Base-by-base conservation (phyloP, 352 stramenopile species). In the Globisporangium nodosum region DNA sequence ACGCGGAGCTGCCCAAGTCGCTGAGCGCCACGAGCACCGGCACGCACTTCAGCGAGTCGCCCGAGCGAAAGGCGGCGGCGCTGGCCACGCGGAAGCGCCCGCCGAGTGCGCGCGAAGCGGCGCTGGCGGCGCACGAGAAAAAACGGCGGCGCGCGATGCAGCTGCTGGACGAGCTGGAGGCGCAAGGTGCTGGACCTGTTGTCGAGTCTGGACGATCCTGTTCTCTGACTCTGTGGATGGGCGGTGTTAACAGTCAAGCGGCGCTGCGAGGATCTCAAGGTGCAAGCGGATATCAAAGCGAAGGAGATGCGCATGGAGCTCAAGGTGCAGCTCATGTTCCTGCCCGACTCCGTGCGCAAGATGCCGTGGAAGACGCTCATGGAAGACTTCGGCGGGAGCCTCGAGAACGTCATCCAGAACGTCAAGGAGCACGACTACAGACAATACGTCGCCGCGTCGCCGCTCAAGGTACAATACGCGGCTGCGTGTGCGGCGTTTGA, bases 291-390 rank as follows among this genome's bases (percentile, higher is more conserved):
- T 56, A 67, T 73, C 58, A 79, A 77, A 27, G 80, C 73, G 13
- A 67, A 80, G 35, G 83, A 92, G 33, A 66, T 92, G 30, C 64
- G 77, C 56, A 81, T 87, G 71, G 81, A 90, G 58, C 71, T 92
- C 35, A 87, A 88, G 39, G 74, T 92, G 64, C 78, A 92, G 70
- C 69, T 92, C 66, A 72, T 91, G 57, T 88, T 73, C 37, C 58
- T 92, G 16, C 83, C 83, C 20, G 74, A 88, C 52, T 70, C 78
- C 5, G 81, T 92, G 63, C 81, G 78, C 27, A 68, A 74, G 57
- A 90, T 92, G 81, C 70, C 79, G 15, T 90, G 81, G 81, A 87
- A 85, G 62, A 89, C 74, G 43, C 90, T 92, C 60, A 85, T 81
- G 45, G 74, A 83, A n/a, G 78, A 91, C 61, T 91, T 86, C 64